A percentile compares a stretch with the other conserved stretches of the same genome.
These are phyloP conservation scores for Voacanga thouarsii DNA, from an alignment of 257 asterid genomes.

Conservation along the genomic window DNA sequence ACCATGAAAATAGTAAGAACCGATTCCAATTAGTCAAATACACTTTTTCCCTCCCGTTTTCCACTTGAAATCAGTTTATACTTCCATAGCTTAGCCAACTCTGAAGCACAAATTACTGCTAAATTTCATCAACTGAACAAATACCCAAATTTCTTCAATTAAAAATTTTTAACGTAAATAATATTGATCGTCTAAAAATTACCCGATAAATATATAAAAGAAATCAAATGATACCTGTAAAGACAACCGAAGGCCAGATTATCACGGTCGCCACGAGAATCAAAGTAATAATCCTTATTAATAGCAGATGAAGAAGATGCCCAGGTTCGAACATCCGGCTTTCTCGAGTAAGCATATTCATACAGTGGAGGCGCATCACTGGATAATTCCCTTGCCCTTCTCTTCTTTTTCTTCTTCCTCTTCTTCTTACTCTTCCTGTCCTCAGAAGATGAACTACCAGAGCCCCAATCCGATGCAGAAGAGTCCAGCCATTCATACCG, in stretches of 20 bases:
- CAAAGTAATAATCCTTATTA: slow-evolving; percentile 77
- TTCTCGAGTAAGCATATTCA: slow-evolving; percentile 46
- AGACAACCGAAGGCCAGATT: slow-evolving; percentile 80
- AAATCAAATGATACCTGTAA: slow-evolving; percentile 45
- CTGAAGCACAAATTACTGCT: not conserved
- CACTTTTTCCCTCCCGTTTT: too few relatives aligned
- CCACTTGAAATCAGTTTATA: not conserved
- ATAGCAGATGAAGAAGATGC: slow-evolving; percentile 36
- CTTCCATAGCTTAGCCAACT: not conserved
- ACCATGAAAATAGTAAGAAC: not conserved
- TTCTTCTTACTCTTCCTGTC: slow-evolving; percentile 25
- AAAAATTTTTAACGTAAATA: too few relatives aligned
- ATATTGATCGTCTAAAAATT: not conserved
- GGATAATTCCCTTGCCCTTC: slow-evolving; percentile 34
- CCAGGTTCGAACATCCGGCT: slow-evolving; percentile 64
- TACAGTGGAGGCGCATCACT: slow-evolving; percentile 26
- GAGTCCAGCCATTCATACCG: slow-evolving; percentile 62
- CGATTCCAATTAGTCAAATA: not conserved
- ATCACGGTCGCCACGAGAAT: slow-evolving; percentile 85
- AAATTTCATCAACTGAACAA: not conserved
- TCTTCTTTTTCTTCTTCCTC: slow-evolving; percentile 42
- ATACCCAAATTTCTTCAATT: not conserved
- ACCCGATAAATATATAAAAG: not conserved
- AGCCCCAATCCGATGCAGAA: slow-evolving; percentile 53
- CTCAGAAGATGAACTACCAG: slow-evolving; percentile 3